These are phyloP conservation scores for Melampsora americana DNA, from an alignment of 1,284 basidiomycete species.

Conservation along the genomic window DNA sequence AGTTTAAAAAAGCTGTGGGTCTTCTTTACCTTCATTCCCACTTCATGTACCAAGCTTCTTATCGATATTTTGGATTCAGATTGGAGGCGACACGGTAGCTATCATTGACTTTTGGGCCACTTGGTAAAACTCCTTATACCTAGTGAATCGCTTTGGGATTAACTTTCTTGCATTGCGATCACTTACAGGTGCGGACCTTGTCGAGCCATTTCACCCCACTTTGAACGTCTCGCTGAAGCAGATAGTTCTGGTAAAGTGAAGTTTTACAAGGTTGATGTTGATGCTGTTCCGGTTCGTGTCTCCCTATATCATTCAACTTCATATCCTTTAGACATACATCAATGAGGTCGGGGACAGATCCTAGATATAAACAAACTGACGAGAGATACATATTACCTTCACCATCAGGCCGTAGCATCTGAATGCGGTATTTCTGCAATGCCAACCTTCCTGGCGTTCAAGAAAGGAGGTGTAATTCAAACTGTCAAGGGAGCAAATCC, in stretches of 20 bases:
- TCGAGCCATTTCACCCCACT: slow-evolving; percentile 20
- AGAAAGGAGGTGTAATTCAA: slow-evolving; percentile 3
- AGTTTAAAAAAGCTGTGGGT: background rate
- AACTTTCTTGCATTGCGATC: background rate
- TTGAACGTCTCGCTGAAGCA: slow-evolving; percentile 25
- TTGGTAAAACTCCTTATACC: slow-evolving; percentile 10
- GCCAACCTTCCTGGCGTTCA: slow-evolving; percentile 29
- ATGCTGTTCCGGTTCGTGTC: slow-evolving; percentile 22
- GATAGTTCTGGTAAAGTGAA: slow-evolving; percentile 21
- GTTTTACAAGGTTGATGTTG: slow-evolving; percentile 41
- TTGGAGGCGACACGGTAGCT: background rate
- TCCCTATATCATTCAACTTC: background rate
- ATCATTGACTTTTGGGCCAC: slow-evolving; percentile 31
- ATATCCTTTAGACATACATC: no score
- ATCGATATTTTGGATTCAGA: background rate
- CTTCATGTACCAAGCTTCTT: background rate
- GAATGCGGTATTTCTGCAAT: slow-evolving; percentile 31
- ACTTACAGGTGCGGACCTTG: slow-evolving; percentile 35
- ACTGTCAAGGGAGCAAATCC: slow-evolving; percentile 20
- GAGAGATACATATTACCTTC: background rate
- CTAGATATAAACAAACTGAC: no score
- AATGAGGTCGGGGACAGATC: no score
- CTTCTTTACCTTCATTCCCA: background rate
- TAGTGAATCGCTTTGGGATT: background rate
- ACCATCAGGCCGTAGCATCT: slow-evolving; percentile 16